phyloP scores from a whole-genome alignment of 352 stramenopile genomes.

The Phytopythium sindhum region DNA sequence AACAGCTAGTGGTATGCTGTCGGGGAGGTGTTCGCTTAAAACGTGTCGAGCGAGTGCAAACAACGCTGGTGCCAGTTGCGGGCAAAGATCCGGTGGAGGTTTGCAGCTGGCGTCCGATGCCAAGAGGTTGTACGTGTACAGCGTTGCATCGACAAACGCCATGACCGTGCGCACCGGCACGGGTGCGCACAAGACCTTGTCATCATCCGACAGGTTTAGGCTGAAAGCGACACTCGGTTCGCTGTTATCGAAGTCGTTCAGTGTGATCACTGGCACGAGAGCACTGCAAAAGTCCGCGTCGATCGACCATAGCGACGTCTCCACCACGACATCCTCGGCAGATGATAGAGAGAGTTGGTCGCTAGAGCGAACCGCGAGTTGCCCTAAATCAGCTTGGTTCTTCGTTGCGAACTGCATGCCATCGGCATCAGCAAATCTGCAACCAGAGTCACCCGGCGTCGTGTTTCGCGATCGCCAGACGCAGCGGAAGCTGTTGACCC shows the following conservation, averaged over 20 bases:
- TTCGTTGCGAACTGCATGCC: conserved; percentile 18
- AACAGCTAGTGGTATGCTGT: conserved; percentile 48
- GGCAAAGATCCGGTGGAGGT: conserved; percentile 27
- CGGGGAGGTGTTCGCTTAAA: conserved; percentile 52
- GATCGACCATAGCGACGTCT: conserved; percentile 71
- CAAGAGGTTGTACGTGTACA: conserved; percentile 37
- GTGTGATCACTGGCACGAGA: conserved; percentile 61
- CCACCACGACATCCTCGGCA: conserved; percentile 41
- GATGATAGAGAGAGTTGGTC: background rate
- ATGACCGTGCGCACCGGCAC: conserved; percentile 61
- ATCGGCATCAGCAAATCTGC: background rate
- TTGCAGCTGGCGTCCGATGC: conserved; percentile 1
- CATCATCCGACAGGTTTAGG: conserved; percentile 67
- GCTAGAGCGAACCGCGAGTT: background rate
- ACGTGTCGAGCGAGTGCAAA: conserved; percentile 79
- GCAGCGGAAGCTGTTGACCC: conserved; percentile 54
- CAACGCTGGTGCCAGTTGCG: conserved; percentile 56
- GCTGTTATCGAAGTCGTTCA: conserved; percentile 34
- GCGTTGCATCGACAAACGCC: conserved; percentile 58
- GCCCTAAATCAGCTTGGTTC: conserved; percentile 31
- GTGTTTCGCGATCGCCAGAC: conserved; percentile 39
- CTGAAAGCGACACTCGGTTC: conserved; percentile 41
- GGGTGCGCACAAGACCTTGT: conserved; percentile 66
- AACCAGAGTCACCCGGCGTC: background rate
- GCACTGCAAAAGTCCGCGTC: conserved; percentile 51